Conservation (phyloP, 768 basidiomycete genomes). For the Termitomyces sp. region DNA sequence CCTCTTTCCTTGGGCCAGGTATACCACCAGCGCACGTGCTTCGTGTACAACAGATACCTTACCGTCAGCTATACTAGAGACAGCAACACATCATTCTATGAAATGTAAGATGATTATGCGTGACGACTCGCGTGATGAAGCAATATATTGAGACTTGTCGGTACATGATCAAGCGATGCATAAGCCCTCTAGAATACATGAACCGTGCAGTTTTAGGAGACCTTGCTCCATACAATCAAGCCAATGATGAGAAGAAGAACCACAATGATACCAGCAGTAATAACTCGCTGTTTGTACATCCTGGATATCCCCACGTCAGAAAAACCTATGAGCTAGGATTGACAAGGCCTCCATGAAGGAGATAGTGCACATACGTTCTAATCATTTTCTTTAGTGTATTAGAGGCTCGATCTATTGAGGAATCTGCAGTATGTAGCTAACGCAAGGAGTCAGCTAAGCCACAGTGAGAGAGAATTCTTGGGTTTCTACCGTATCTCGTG, state of each 20-base stretch:
- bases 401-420: slow-evolving; percentile 85
- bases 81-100: not conserved
- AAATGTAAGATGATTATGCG: not conserved
- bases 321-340: slow-evolving; percentile 26
- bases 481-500: slow-evolving; percentile 72
- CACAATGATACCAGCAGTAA: slow-evolving; percentile 81
- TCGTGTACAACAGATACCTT: slow-evolving; percentile 17
- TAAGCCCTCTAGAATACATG: not conserved
- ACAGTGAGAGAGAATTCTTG: not conserved
- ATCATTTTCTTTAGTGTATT: slow-evolving; percentile 95
- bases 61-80: not conserved
- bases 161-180: not conserved
- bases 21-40: not conserved
- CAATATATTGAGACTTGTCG: not conserved
- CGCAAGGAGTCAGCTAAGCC: not conserved
- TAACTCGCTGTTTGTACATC: slow-evolving; percentile 94
- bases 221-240: slow-evolving; percentile 77
- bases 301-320: slow-evolving; percentile 55
- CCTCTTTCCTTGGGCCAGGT: not conserved
- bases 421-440: slow-evolving; percentile 82
- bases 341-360: slow-evolving; percentile 10
- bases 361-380: slow-evolving; percentile 58
- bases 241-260: slow-evolving; percentile 81
- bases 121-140: not conserved
- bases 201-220: not conserved